Evolutionary conservation across 805 yeast genomes (phyloP).

Genomic region (Candida palmyrensis): DNA sequence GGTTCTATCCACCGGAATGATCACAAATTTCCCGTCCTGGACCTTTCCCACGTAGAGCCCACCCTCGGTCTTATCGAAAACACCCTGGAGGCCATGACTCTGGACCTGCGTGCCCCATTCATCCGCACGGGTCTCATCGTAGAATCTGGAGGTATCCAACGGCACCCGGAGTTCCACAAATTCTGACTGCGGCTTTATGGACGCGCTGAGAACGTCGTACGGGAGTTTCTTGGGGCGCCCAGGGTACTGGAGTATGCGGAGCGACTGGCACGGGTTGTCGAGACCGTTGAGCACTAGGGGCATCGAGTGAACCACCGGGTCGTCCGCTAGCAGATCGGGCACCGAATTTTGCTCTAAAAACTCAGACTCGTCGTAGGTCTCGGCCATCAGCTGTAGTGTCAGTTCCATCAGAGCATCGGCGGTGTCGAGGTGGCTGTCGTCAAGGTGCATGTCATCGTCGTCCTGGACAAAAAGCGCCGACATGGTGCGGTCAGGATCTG

Average conservation of each 20-base stretch:
- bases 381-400: too few relatives aligned
- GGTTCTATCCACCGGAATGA: slow-evolving; percentile 61
- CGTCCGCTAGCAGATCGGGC: too few relatives aligned
- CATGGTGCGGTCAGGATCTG: too few relatives aligned
- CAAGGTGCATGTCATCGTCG: slow-evolving; percentile 15
- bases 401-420: too few relatives aligned
- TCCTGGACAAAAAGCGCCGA: slow-evolving; percentile 18
- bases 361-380: too few relatives aligned
- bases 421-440: slow-evolving; percentile 10
- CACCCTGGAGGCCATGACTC: slow-evolving; percentile 67
- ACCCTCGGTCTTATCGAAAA: slow-evolving; percentile 32
- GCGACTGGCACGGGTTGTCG: slow-evolving; percentile 16
- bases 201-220: slow-evolving; percentile 33
- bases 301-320: slow-evolving; percentile 36
- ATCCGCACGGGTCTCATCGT: slow-evolving; percentile 57
- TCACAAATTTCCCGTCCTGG: slow-evolving; percentile 49
- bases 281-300: slow-evolving; percentile 27
- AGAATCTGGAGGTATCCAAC: slow-evolving; percentile 60
- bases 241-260: slow-evolving; percentile 44
- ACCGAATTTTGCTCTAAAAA: too few relatives aligned
- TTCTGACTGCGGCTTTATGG: slow-evolving; percentile 58
- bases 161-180: slow-evolving; percentile 76
- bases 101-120: slow-evolving; percentile 58
- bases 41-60: slow-evolving; percentile 15
- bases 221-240: slow-evolving; percentile 43